Evolutionary conservation across 2,329 filamentous ascomycete species (phyloP).

Genomic region (Uncinocarpus reesii): DNA sequence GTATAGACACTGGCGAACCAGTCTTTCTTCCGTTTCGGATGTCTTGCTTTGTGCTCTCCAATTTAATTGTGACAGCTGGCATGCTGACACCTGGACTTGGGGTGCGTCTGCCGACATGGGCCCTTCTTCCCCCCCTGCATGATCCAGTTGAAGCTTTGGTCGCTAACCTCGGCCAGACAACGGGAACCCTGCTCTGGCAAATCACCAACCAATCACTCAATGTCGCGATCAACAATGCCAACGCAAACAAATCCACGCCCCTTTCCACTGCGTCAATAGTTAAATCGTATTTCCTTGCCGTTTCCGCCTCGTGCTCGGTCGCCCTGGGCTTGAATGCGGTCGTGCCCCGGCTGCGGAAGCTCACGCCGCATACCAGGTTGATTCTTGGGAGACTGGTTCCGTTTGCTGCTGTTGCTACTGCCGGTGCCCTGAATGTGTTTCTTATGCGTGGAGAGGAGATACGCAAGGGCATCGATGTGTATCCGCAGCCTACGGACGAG

Average conservation of each 20-base stretch:
- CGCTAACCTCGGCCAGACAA: constrained; percentile 43
- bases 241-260: constrained; percentile 94
- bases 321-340: constrained; percentile 83
- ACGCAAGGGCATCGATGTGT: constrained; percentile 81
- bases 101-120: constrained; percentile 36
- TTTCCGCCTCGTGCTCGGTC: constrained; percentile 85
- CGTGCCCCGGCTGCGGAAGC: constrained; percentile 68
- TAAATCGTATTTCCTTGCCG: constrained; percentile 84
- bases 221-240: constrained; percentile 93
- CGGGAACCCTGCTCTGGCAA: constrained; percentile 86
- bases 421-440: constrained; percentile 88
- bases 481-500: constrained; percentile 62
- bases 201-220: constrained; percentile 95
- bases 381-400: constrained; percentile 82
- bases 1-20: constrained; percentile 74
- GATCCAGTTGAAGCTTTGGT: constrained; percentile 1
- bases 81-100: constrained; percentile 88
- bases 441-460: constrained; percentile 98
- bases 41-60: constrained; percentile 89
- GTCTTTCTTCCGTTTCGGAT: constrained; percentile 94
- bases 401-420: constrained; percentile 87
- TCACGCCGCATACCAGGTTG: constrained; percentile 64
- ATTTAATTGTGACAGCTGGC: constrained; percentile 85
- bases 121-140: background rate
- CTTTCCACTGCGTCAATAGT: constrained; percentile 69